These are phyloP conservation scores for Hygrophila difformis DNA, from an alignment of 257 asterid species.

Conservation along the genomic window DNA sequence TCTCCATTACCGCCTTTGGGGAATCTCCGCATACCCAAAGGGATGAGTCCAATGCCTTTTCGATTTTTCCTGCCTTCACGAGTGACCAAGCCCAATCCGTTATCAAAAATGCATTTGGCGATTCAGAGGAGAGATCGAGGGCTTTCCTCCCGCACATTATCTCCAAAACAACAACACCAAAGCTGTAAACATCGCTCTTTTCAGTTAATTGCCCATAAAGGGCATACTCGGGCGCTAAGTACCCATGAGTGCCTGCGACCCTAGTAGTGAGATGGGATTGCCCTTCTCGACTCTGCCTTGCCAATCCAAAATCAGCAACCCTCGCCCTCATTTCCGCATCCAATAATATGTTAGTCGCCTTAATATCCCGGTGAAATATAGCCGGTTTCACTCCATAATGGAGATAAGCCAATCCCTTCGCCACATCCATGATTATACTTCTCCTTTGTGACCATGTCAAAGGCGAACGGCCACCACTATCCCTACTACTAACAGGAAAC, in stretches of 20 bases:
- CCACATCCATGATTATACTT: slow-evolving; percentile 76
- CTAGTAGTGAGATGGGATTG: slow-evolving; percentile 84
- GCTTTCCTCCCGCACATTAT: slow-evolving; percentile 92
- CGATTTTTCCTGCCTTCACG: slow-evolving; percentile 53
- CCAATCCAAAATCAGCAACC: slow-evolving; percentile 90
- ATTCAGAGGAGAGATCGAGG: slow-evolving; percentile 53
- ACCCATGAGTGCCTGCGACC: slow-evolving; percentile 93
- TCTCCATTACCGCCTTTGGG: slow-evolving; percentile 65
- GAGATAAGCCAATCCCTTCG: slow-evolving; percentile 60
- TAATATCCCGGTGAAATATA: slow-evolving; percentile 75
- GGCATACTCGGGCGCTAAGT: slow-evolving; percentile 89
- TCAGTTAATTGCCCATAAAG: slow-evolving; percentile 84
- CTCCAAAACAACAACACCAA: slow-evolving; percentile 83
- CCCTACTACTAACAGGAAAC: slow-evolving; percentile 24
- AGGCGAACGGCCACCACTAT: slow-evolving; percentile 16
- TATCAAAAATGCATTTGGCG: slow-evolving; percentile 43
- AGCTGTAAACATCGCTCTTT: slow-evolving; percentile 88
- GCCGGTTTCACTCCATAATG: slow-evolving; percentile 85
- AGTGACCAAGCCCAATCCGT: slow-evolving; percentile 95
- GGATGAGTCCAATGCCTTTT: slow-evolving; percentile 42
- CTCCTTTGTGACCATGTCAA: slow-evolving; percentile 82
- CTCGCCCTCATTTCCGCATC: slow-evolving; percentile 81
- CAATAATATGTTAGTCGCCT: slow-evolving; percentile 75
- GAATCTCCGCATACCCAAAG: slow-evolving; percentile 38
- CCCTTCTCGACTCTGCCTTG: slow-evolving; percentile 63